phyloP scores from a whole-genome alignment of 805 yeast genomes.

The Ogataea nakhonphanomensis region DNA sequence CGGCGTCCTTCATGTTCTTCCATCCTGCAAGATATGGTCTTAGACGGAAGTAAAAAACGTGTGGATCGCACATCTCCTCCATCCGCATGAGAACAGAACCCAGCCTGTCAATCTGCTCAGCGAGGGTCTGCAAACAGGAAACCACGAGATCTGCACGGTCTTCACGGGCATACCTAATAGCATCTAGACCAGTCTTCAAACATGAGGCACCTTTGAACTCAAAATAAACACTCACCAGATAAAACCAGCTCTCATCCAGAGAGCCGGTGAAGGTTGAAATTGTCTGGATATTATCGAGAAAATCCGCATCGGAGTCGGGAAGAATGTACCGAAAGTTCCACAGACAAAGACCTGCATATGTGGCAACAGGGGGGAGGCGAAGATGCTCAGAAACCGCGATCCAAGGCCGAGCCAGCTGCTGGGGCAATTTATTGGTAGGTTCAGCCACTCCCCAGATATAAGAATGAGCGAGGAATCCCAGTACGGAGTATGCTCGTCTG shows the following conservation, averaged over 20 bases:
- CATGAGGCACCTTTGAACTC: constrained; percentile 79
- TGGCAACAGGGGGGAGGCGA: constrained; percentile 80
- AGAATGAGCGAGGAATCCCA: constrained; percentile 82
- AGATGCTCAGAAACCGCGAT: constrained; percentile 52
- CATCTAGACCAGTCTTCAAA: constrained; percentile 62
- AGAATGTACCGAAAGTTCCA: constrained; percentile 79
- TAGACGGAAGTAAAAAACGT: constrained; percentile 78
- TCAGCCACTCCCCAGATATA: constrained; percentile 80
- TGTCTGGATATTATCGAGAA: constrained; percentile 69
- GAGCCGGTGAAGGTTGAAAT: constrained; percentile 86
- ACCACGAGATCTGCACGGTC: constrained; percentile 42
- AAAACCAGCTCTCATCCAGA: constrained; percentile 92
- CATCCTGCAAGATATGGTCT: constrained; percentile 94
- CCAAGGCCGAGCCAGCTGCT: constrained; percentile 68
- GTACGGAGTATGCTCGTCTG: constrained; percentile 76
- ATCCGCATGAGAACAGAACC: constrained; percentile 72
- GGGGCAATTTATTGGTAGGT: constrained; percentile 64
- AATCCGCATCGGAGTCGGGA: constrained; percentile 34
- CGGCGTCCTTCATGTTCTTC: constrained; percentile 86
- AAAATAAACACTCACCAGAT: constrained; percentile 80
- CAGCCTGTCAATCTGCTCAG: constrained; percentile 69
- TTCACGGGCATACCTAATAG: constrained; percentile 53
- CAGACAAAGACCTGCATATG: constrained; percentile 81
- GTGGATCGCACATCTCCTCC: constrained; percentile 96
- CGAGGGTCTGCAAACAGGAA: constrained; percentile 55